Base-by-base conservation (phyloP, 108 stramenopile genomes). In the Pseudonitzschia delicatissima region DNA sequence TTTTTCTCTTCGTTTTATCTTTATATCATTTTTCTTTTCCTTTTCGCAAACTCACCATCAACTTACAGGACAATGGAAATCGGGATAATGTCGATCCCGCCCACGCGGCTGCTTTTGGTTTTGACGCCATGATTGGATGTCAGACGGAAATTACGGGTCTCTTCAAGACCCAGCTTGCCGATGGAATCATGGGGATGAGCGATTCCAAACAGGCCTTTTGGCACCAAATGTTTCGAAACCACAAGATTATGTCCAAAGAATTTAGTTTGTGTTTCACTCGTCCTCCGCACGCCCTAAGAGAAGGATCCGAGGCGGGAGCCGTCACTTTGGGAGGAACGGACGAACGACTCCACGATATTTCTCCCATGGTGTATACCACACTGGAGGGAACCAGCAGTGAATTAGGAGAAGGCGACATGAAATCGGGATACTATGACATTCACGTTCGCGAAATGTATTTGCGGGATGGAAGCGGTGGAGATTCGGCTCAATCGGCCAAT, bases 151-250 rank as follows among this genome's bases (percentile, higher is more conserved):
- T 85, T 15, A 94, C 93, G 23, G 95, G 96, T 21, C 68, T 96
- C 20, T 96, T 97, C 81, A 73, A 72, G 25, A 92, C 88, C 17
- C 96, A 96, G 62, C 67, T 95, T 27, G 96, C 90, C 21, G 89
- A 96, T 69, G 97, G 96, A 2, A 96, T 98, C 62, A 88, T 96
- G 93, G 97, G 84, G 4, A 82, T 85, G 82, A 76, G 77, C 27
- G 44, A 72, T 50, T 64, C 67, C 1, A 69, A 66, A 11, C 57
- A 67, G 21, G 28, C 84, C 1, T 84, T 77, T 71, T 86, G 85
- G 85, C 71, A 66, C 34, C 88, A 93, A 71, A 78, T 86, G 81
- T 73, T 77, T 39, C n/a, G 50, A 8, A 69, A 62, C 20, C 57
- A 57, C 0, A 67, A 71, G 12, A 76, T 84, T 17, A n/a, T n/a